These are phyloP conservation scores for Hypholoma fasciculare DNA, from an alignment of 768 basidiomycete species.

Conservation along the genomic window DNA sequence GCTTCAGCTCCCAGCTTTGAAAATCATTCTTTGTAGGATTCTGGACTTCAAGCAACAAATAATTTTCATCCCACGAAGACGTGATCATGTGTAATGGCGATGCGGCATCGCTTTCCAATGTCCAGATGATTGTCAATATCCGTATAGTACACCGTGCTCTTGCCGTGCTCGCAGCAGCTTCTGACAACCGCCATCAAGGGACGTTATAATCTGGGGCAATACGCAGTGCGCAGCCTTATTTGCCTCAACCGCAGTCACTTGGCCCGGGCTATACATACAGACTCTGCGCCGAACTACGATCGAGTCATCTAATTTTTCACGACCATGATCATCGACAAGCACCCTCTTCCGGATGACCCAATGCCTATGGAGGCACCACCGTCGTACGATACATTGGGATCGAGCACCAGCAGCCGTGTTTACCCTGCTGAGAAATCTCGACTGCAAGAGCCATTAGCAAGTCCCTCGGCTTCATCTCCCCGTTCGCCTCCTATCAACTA, in stretches of 20 bases:
- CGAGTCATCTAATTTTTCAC: not conserved
- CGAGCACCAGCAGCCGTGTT: not conserved
- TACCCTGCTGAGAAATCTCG: slow-evolving; percentile 6
- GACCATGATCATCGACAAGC: slow-evolving; percentile 30
- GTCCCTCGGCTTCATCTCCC: not conserved
- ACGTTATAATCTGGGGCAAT: not conserved
- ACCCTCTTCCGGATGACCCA: slow-evolving; percentile 35
- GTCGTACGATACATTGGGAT: slow-evolving; percentile 33
- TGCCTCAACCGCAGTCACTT: not conserved
- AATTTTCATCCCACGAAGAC: not conserved
- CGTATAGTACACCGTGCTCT: not conserved
- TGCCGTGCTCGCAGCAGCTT: slow-evolving; percentile 1
- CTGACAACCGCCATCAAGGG: not conserved
- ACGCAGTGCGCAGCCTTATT: not conserved
- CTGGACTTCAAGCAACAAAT: too few relatives aligned
- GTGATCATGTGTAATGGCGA: slow-evolving; percentile 4
- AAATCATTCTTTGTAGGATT: too few relatives aligned
- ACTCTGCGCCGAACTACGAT: not conserved
- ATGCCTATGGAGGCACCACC: slow-evolving; percentile 40
- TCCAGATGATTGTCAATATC: slow-evolving; percentile 4
- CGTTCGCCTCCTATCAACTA: slow-evolving; percentile 8
- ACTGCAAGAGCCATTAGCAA: not conserved
- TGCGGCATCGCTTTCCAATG: not conserved
- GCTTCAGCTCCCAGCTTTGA: too few relatives aligned
- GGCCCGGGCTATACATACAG: not conserved